Evolutionary conservation across 2,329 filamentous ascomycete species (phyloP), one percentile per base, ranked within the genome.

Genomic region (Alternaria brassicicola): DNA sequence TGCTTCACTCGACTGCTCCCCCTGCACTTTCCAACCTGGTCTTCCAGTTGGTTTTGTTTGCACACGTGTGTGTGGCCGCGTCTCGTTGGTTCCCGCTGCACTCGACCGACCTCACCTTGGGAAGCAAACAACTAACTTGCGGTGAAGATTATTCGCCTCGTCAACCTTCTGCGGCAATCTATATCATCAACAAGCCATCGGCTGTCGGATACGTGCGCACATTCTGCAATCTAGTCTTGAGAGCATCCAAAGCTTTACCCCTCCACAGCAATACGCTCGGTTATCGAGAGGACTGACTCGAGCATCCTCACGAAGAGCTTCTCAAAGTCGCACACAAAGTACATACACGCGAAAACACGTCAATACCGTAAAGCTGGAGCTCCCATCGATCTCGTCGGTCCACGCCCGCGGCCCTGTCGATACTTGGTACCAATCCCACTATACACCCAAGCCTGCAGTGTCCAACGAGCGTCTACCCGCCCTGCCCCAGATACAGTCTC

Each of bases 311-410:
- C 55, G 36, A 55, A 61, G 52, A 64, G 51, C 31, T 48, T 62
- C 52, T 65, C 53, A 56, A 58, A 23, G 38, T 42, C 38, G 17
- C 23, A 47, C 46, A 59, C 33, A 28, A 57, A 35, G 28, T 35
- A 43, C 25, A 19, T 55, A 49, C 47, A 45, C 47, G 55, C 64
- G 30, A 59, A 55, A 61, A 28, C 48, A 63, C 57, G 46, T 61
- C 76, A 82, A 87, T 81, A 89, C 88, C 91, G 91, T 87, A 89
- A 95, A 93, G 85, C 92, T 96, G 92, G 92, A 93, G 91, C 88
- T 93, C 80, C 90, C 91, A 82, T 91, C 91, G 82, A 90, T 93
- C 77, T 90, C 90, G 76, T 88, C 91, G 83, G 87, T 91, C 83
- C 89, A 91, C 81, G 87, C 88, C 86, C 89, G 90, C 87, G 89